Conservation (phyloP, 441 rosid genomes). For the Manihot esculenta region DNA sequence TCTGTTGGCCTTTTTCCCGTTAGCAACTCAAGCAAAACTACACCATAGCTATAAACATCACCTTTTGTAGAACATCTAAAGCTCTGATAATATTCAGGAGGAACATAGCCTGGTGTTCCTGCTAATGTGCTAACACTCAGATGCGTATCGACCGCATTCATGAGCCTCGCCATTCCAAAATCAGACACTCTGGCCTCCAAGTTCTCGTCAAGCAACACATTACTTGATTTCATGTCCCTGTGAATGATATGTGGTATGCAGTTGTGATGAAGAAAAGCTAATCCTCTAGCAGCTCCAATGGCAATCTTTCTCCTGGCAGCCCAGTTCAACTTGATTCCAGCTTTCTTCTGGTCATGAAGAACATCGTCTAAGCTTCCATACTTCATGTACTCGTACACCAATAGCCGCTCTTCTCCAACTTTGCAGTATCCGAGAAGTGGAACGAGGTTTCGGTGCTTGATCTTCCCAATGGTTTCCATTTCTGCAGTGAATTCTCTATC, state of each 20-base stretch:
- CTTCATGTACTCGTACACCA: constrained; percentile 95
- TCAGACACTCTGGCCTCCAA: constrained; percentile 93
- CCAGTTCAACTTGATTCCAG: constrained; percentile 73
- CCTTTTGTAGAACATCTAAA: constrained; percentile 89
- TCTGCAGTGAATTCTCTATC: constrained; percentile 96
- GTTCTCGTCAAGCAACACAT: constrained; percentile 77
- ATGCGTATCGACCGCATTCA: constrained; percentile 91
- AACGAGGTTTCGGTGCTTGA: constrained; percentile 92
- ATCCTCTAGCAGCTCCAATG: constrained; percentile 87
- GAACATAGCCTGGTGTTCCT: constrained; percentile 97
- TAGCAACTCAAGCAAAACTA: constrained; percentile 79
- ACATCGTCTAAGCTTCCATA: constrained; percentile 94
- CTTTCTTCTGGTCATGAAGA: constrained; percentile 65
- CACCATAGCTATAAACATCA: constrained; percentile 93
- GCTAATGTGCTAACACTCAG: constrained; percentile 96
- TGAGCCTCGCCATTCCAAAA: constrained; percentile 96
- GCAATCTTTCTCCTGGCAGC: constrained; percentile 85
- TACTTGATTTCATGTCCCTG: constrained; percentile 98
- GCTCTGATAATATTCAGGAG: constrained; percentile 98
- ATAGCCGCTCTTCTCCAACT: constrained; percentile 89
- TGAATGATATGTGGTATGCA: constrained; percentile 93
- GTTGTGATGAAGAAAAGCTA: constrained; percentile 88
- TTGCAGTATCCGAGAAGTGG: constrained; percentile 95
- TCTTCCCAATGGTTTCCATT: constrained; percentile 97
- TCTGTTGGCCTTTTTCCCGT: constrained; percentile 93